These are phyloP conservation scores for Penicillium sp. DNA, from an alignment of 2,329 filamentous ascomycete genomes.

Conservation along the genomic window DNA sequence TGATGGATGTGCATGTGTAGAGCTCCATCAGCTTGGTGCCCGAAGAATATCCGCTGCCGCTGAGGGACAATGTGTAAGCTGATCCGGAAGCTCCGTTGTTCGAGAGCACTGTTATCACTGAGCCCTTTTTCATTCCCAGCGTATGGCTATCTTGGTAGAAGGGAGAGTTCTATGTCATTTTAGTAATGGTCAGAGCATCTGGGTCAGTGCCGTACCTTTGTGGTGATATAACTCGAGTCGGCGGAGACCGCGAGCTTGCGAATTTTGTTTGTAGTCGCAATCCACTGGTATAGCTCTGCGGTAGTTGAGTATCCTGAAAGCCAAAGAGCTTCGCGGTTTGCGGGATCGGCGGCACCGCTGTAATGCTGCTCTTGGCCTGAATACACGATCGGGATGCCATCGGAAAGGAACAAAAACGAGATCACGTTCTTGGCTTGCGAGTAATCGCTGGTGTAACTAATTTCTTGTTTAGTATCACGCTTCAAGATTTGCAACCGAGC, in stretches of 20 bases:
- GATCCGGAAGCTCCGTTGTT: constrained; percentile 39
- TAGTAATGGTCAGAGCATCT: not conserved
- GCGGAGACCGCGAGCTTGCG: constrained; percentile 47
- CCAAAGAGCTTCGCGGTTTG: constrained; percentile 62
- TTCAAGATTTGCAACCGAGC: not conserved
- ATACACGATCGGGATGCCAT: constrained; percentile 68
- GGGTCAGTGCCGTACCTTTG: constrained; percentile 26
- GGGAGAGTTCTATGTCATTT: constrained; percentile 32
- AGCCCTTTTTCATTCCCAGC: constrained; percentile 45
- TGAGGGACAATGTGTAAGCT: constrained; percentile 25
- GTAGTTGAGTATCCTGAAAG: constrained; percentile 52
- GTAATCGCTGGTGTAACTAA: constrained; percentile 33
- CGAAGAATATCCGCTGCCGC: constrained; percentile 24
- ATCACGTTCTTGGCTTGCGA: constrained; percentile 62
- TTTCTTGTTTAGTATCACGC: not conserved
- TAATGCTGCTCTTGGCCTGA: constrained; percentile 69
- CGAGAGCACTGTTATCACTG: constrained; percentile 45
- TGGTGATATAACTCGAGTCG: constrained; percentile 44
- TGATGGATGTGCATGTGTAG: constrained; percentile 45
- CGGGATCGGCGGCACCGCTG: constrained; percentile 52
- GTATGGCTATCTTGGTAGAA: constrained; percentile 47
- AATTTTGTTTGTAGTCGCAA: constrained; percentile 53
- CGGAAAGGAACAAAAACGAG: constrained; percentile 59
- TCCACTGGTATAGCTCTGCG: constrained; percentile 53
- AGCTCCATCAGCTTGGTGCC: constrained; percentile 29